phyloP scores from a whole-genome alignment of 2,329 filamentous ascomycete genomes.

The Ascochyta viciae-villosae region DNA sequence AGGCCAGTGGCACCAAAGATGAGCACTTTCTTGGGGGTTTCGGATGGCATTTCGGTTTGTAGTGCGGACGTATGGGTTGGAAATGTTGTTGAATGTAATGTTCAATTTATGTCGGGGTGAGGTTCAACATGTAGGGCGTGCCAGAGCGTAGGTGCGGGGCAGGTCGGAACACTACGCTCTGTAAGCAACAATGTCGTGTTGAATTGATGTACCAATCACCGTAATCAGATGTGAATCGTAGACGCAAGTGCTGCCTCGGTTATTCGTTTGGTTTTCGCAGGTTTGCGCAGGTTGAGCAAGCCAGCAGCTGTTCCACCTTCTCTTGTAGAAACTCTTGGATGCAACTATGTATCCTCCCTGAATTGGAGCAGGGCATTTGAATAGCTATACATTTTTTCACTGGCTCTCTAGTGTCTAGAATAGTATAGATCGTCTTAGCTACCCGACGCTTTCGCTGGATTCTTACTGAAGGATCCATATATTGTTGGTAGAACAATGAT shows the following conservation, averaged over 20 bases:
- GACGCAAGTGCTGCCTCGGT: neutral
- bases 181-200: neutral
- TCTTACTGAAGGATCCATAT: too few species aligned
- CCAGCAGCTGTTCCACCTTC: too few species aligned
- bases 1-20: conserved; percentile 62
- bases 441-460: too few species aligned
- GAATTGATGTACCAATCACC: neutral
- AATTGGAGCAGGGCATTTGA: too few species aligned
- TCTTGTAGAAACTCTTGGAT: too few species aligned
- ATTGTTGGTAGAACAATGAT: neutral
- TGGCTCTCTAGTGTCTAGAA: too few species aligned
- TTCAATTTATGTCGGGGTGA: neutral
- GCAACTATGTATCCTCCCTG: too few species aligned
- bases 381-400: too few species aligned
- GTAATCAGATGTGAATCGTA: neutral
- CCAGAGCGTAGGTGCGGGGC: conserved; percentile 8
- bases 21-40: conserved; percentile 54
- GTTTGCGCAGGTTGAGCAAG: neutral
- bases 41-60: conserved; percentile 10
- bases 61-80: neutral
- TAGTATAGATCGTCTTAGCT: too few species aligned
- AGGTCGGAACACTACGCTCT: neutral
- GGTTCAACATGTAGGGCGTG: conserved; percentile 12
- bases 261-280: neutral
- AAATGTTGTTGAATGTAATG: neutral